Percentiles rank a stretch among this genome's conserved stretches.
These are phyloP conservation scores for Iodosphaeria phyllophila DNA, from an alignment of 2,329 filamentous ascomycete genomes.

Conservation along the genomic window DNA sequence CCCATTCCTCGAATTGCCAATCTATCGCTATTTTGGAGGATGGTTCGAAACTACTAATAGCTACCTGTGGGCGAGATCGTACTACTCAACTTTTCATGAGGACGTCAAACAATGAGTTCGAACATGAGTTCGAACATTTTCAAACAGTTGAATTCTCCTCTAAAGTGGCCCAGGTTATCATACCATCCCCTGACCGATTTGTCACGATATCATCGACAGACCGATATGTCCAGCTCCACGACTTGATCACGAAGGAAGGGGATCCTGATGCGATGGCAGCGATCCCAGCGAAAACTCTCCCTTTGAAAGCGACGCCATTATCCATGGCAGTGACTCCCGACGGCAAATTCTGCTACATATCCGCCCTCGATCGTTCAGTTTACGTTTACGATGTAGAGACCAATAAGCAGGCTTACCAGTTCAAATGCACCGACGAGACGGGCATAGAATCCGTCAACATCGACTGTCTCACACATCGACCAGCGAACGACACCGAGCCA, in stretches of 20 bases:
- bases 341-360: slow-evolving; percentile 36
- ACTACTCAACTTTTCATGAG: slow-evolving; percentile 79
- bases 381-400: slow-evolving; percentile 44
- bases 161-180: slow-evolving; percentile 55
- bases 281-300: slow-evolving; percentile 57
- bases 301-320: slow-evolving; percentile 69
- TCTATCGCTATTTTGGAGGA: slow-evolving; percentile 57
- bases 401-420: slow-evolving; percentile 51
- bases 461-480: slow-evolving; percentile 53
- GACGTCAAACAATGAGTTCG: slow-evolving; percentile 36
- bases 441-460: slow-evolving; percentile 67
- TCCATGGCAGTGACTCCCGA: slow-evolving; percentile 60
- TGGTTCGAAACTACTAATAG: slow-evolving; percentile 45
- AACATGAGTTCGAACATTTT: slow-evolving; percentile 58
- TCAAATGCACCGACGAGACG: slow-evolving; percentile 69
- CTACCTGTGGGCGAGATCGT: slow-evolving; percentile 71
- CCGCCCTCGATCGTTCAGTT: slow-evolving; percentile 39
- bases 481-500: slow-evolving; percentile 30
- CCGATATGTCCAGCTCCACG: slow-evolving; percentile 67
- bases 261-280: slow-evolving; percentile 53
- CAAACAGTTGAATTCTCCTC: slow-evolving; percentile 91
- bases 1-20: slow-evolving; percentile 71
- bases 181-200: slow-evolving; percentile 57
- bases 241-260: slow-evolving; percentile 51
- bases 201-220: slow-evolving; percentile 83